phyloP scores from a whole-genome alignment of 441 rosid species.

The Populus hybrid region DNA sequence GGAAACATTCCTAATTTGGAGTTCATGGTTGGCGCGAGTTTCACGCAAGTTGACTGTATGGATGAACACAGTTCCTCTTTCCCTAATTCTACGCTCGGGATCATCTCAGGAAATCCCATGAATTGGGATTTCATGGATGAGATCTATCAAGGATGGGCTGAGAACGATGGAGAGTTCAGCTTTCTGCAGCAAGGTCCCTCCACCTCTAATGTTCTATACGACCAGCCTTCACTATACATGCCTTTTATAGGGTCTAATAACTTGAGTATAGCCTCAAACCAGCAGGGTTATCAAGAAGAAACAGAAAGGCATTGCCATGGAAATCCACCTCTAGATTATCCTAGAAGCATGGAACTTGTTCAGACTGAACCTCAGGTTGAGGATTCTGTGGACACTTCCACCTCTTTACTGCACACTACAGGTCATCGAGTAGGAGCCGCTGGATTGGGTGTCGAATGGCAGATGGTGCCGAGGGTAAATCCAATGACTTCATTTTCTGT shows the following conservation, averaged over 20 bases:
- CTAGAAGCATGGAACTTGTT: conserved; percentile 30
- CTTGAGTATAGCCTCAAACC: conserved; percentile 27
- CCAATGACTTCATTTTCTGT: conserved; percentile 40
- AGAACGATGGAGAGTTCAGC: conserved; percentile 47
- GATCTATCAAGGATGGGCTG: conserved; percentile 80
- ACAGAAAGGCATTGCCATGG: conserved; percentile 22
- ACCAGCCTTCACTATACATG: conserved; percentile 21
- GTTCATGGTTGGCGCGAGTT: neutral
- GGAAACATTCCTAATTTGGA: neutral
- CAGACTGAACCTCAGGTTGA: conserved; percentile 29
- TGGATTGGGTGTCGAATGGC: conserved; percentile 51
- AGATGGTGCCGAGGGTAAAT: conserved; percentile 57
- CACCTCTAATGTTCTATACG: conserved; percentile 22
- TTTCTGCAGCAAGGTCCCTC: conserved; percentile 35
- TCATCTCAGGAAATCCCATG: conserved; percentile 52
- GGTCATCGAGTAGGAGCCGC: conserved; percentile 37
- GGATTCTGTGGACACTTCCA: conserved; percentile 23
- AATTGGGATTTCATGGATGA: conserved; percentile 92
- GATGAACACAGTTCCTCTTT: conserved; percentile 48
- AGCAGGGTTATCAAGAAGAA: conserved; percentile 29
- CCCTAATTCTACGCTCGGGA: conserved; percentile 41
- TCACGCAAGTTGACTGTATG: conserved; percentile 30
- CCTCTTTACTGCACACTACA: conserved; percentile 34
- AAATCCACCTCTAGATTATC: conserved; percentile 18
- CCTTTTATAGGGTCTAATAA: conserved; percentile 28